Base-by-base conservation (phyloP, 2,329 filamentous ascomycete species). In the Fusarium scirpi region DNA sequence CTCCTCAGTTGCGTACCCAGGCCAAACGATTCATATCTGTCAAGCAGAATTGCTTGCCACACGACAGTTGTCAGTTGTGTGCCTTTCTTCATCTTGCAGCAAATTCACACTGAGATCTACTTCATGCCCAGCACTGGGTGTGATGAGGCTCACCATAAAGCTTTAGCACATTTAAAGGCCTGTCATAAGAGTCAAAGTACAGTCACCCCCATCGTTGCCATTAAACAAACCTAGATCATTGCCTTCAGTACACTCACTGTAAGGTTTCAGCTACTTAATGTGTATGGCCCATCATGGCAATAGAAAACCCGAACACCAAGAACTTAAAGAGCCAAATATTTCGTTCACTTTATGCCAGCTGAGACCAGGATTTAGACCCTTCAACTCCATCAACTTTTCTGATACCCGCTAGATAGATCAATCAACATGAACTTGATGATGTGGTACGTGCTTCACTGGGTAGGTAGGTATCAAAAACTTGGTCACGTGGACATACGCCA, bases 401-500 rank as follows among this genome's bases (percentile, higher is more conserved):
- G 34, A n/a, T 38, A 38, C 29, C 29, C 29, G 15, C 15, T 32
- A 34, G 32, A 27, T 38, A 38, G 34, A 38, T 38, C 34, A n/a
- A 38, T 40, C 12, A 41, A 52, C 32, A 13, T 10, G 13, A 20
- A 12, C n/a, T 27, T 32, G 13, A 9, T 30, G 29, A 22, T 38
- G 43, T 11, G 27, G 58, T 48, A 61, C 58, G 51, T 56, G 34
- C 34, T 38, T 38, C 34, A 47, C 51, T n/a, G 12, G 8, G 18
- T 44, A 16, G 8, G 10, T n/a, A 30, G 9, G 18, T n/a, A 43
- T 46, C 18, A 6, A 8, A 4, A 38, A n/a, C 18, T 38, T 2
- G 10, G 13, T 70, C 67, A 69, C 67, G 66, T 69, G 67, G 66
- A 9, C 8, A 25, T 4, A 5, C 41, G 40, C 43, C 38, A 67